Base-by-base conservation (phyloP, 257 asterid species). In the Gentiana dahurica region DNA sequence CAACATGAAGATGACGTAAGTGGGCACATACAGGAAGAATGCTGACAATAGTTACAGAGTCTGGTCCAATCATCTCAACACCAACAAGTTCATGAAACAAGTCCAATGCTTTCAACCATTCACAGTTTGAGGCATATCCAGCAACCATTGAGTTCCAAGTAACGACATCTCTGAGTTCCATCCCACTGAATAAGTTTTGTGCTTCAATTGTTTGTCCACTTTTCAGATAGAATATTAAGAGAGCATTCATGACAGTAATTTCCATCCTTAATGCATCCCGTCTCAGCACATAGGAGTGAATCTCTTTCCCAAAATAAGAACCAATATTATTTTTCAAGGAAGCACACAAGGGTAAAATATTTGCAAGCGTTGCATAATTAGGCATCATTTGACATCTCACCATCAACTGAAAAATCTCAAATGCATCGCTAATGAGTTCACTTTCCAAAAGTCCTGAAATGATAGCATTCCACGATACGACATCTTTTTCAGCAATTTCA, bases 131-230 rank as follows among this genome's bases (percentile, higher is more conserved):
- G 62, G 84, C 79, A 72, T 69, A 85, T 32, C 95, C 93, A 24
- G 93, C 82, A 54, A 87, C 80, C 51, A 85, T 54, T 6, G 95
- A 78, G 59, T 87, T 87, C 96, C 96, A 87, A 12, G 96, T 74
- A 60, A 84, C 95, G 45, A 73, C 46, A 70, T 87, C 96, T 61
- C 76, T 77, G 52, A 55, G 49, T 61, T 67, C 68, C 85, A 85
- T 82, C 55, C 66, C 39, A 50, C 65, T 36, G 65, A 88, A 88
- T 60, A 88, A 70, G 49, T 24, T 35, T 47, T 79, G 73, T 12
- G 94, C 93, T 68, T 70, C 79, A 51, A 50, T 57, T 36, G 68
- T 66, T 46, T 58, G 70, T 39, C 95, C 85, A 49, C 64, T 63
- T 65, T 79, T 85, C 79, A 75, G 54, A 64, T 88, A 85, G 66